These are phyloP conservation scores for Penicillium sp. DNA, from an alignment of 2,329 filamentous ascomycete species.

Conservation along the genomic window DNA sequence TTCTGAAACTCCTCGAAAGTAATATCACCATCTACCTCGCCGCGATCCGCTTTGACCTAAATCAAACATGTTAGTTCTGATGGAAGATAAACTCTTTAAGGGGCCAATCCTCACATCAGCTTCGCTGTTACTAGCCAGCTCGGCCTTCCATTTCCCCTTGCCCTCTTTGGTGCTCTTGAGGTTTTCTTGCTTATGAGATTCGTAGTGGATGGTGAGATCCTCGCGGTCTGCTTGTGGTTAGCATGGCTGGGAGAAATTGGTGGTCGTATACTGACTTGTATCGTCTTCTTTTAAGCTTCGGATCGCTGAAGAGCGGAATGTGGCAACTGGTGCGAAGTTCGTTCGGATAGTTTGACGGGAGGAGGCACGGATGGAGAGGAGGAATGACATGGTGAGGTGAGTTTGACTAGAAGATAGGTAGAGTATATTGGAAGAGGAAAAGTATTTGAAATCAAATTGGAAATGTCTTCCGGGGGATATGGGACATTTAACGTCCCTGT, in stretches of 20 bases:
- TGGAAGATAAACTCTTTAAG: no score
- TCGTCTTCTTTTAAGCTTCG: slow-evolving; percentile 37
- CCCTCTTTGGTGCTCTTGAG: slow-evolving; percentile 54
- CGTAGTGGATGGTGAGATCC: slow-evolving; percentile 45
- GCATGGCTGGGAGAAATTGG: neutral
- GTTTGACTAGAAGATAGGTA: neutral
- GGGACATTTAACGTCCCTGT: neutral
- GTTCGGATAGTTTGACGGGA: slow-evolving; percentile 24
- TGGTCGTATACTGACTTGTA: slow-evolving; percentile 25
- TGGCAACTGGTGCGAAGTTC: slow-evolving; percentile 15
- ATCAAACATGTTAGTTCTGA: slow-evolving; percentile 1
- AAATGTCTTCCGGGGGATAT: neutral
- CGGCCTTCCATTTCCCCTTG: slow-evolving; percentile 71
- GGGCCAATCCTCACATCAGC: slow-evolving; percentile 56
- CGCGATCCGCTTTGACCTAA: slow-evolving; percentile 61
- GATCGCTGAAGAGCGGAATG: slow-evolving; percentile 31
- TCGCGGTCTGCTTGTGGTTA: slow-evolving; percentile 39
- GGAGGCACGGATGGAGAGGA: slow-evolving; percentile 28
- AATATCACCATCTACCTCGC: slow-evolving; percentile 39
- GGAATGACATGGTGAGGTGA: slow-evolving; percentile 36
- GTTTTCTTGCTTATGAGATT: slow-evolving; percentile 62
- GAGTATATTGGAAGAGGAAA: neutral
- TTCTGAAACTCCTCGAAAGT: slow-evolving; percentile 55
- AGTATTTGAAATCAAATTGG: neutral
- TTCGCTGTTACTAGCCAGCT: slow-evolving; percentile 76